Conservation (phyloP, 768 basidiomycete species). For the Trichaptum fuscoviolaceum region DNA sequence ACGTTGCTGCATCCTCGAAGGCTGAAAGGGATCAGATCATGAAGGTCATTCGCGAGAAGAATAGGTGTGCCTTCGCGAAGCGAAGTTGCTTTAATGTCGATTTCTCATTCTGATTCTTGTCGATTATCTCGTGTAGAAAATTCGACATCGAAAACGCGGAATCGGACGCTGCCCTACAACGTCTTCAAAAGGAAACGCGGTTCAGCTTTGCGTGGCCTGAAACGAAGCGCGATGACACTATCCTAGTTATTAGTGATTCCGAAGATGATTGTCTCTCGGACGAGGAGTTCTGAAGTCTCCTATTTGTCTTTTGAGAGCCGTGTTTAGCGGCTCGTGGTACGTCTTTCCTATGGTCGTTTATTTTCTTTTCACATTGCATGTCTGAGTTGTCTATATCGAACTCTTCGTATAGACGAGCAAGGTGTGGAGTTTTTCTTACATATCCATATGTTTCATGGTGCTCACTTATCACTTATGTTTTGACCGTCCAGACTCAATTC, state of each 20-base stretch:
- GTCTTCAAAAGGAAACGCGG: neutral
- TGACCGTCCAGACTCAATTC: too few relatives aligned
- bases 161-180: neutral
- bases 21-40: slow-evolving; percentile 1
- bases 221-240: neutral
- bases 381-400: neutral
- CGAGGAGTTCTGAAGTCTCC: slow-evolving; percentile 1
- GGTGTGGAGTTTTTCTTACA: neutral
- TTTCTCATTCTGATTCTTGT: neutral
- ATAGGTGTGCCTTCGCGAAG: neutral
- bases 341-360: neutral
- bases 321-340: neutral
- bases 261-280: neutral
- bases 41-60: slow-evolving; percentile 2
- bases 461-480: neutral
- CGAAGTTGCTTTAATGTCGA: neutral
- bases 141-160: neutral
- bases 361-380: neutral
- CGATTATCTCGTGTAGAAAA: neutral
- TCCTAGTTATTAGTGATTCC: neutral
- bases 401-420: neutral
- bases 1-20: neutral
- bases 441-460: neutral
- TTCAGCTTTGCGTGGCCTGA: neutral
- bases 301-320: neutral